phyloP scores from a whole-genome alignment of 2,329 filamentous ascomycete species.

The Cladosporium sp. region DNA sequence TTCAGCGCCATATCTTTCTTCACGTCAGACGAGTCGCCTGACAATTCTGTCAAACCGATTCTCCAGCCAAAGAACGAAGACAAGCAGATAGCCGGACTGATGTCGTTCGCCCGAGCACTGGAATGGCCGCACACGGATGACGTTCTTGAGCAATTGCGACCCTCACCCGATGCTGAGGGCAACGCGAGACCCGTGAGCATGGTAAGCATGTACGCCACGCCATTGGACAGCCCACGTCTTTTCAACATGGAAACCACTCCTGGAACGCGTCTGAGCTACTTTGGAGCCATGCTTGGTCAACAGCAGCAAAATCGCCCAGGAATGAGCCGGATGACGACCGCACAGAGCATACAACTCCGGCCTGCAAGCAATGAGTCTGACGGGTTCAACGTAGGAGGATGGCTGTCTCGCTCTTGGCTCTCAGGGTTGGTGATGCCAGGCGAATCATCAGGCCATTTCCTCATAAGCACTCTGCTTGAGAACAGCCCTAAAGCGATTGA shows the following conservation, averaged over 20 bases:
- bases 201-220: constrained; percentile 25
- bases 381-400: constrained; percentile 33
- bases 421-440: constrained; percentile 58
- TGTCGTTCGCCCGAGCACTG: constrained; percentile 52
- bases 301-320: constrained; percentile 17
- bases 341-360: constrained; percentile 25
- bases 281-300: constrained; percentile 6
- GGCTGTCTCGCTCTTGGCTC: constrained; percentile 58
- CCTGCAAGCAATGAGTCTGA: constrained; percentile 15
- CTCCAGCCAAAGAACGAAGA: constrained; percentile 40
- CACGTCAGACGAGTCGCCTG: constrained; percentile 25
- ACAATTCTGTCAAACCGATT: constrained; percentile 26
- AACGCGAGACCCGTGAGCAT: constrained; percentile 19
- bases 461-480: constrained; percentile 58
- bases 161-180: not conserved
- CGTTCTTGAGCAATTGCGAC: constrained; percentile 14
- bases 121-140: constrained; percentile 48
- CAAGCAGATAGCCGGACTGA: constrained; percentile 51
- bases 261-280: constrained; percentile 15
- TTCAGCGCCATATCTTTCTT: constrained; percentile 31
- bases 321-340: constrained; percentile 21
- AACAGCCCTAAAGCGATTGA: constrained; percentile 53
- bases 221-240: constrained; percentile 24
- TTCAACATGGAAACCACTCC: constrained; percentile 1
- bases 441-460: constrained; percentile 53